phyloP scores from a whole-genome alignment of 2,329 filamentous ascomycete genomes.

The Sporothrix brasiliensis region DNA sequence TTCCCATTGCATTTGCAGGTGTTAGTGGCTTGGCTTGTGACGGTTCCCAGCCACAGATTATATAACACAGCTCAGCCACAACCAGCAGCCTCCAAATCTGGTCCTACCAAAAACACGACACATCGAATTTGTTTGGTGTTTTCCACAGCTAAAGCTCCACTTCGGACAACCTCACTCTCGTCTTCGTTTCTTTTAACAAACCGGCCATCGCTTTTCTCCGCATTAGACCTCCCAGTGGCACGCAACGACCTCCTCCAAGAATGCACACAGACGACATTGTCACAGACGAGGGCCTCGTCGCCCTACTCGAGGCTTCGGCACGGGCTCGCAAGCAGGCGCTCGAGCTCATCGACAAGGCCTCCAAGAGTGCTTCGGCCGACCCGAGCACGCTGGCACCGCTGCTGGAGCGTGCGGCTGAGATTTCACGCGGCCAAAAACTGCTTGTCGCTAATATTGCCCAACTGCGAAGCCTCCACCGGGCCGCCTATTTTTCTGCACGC shows the following conservation, averaged over 20 bases:
- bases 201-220: not conserved
- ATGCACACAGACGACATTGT: slow-evolving; percentile 64
- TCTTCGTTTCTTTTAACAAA: not conserved
- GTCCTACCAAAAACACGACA: not conserved
- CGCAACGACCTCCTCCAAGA: slow-evolving; percentile 15
- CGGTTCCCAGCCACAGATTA: not conserved
- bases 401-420: slow-evolving; percentile 51
- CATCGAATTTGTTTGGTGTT: not conserved
- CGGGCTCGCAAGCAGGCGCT: slow-evolving; percentile 73
- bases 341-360: slow-evolving; percentile 60
- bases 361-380: slow-evolving; percentile 38
- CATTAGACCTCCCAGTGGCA: not conserved
- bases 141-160: not conserved
- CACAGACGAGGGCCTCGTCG: slow-evolving; percentile 65
- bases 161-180: slow-evolving; percentile 4
- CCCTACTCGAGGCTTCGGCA: slow-evolving; percentile 72
- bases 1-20: not conserved
- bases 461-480: slow-evolving; percentile 79
- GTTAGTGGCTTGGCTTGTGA: slow-evolving; percentile 19
- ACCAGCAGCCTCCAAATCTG: too few species aligned
- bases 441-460: slow-evolving; percentile 78
- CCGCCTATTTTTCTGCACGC: slow-evolving; percentile 77
- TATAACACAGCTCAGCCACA: not conserved
- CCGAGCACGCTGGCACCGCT: slow-evolving; percentile 48
- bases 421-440: slow-evolving; percentile 76